phyloP scores from a whole-genome alignment of 306 rosid species.

The Rosa lucieae region DNA sequence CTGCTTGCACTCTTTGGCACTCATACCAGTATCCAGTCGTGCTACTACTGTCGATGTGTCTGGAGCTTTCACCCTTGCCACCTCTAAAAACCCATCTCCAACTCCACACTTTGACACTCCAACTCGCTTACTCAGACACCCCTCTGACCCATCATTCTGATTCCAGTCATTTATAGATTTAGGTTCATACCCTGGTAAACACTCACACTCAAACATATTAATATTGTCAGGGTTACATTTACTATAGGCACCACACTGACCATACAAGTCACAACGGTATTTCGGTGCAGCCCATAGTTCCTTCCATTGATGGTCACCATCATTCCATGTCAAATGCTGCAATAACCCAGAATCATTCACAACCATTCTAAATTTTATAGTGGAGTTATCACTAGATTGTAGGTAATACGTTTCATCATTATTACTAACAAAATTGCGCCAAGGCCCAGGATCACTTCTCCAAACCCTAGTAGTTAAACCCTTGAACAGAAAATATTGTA shows the following conservation, averaged over 20 bases:
- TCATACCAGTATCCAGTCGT: constrained; percentile 5
- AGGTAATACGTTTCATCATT: not conserved
- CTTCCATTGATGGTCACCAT: not conserved
- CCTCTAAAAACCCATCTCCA: constrained; percentile 52
- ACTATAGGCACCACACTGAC: constrained; percentile 39
- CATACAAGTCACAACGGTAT: constrained; percentile 41
- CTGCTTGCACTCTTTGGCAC: constrained; percentile 27
- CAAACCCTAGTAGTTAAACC: not conserved
- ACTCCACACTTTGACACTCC: constrained; percentile 22
- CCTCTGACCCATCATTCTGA: constrained; percentile 38
- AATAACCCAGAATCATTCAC: not conserved
- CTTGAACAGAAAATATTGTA: not conserved
- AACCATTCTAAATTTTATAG: not conserved
- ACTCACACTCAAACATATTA: constrained; percentile 32
- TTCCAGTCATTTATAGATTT: constrained; percentile 26
- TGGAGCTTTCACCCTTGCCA: constrained; percentile 43
- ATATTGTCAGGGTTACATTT: constrained; percentile 36
- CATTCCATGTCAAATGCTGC: not conserved
- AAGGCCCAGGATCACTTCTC: not conserved
- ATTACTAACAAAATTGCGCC: not conserved
- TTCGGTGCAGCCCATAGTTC: constrained; percentile 32
- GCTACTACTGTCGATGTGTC: constrained; percentile 31
- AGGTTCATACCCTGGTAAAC: constrained; percentile 58
- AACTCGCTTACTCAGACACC: constrained; percentile 45
- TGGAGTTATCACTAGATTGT: not conserved